Conservation (phyloP, 805 yeast species). For the Aciculoconidium aculeatum region DNA sequence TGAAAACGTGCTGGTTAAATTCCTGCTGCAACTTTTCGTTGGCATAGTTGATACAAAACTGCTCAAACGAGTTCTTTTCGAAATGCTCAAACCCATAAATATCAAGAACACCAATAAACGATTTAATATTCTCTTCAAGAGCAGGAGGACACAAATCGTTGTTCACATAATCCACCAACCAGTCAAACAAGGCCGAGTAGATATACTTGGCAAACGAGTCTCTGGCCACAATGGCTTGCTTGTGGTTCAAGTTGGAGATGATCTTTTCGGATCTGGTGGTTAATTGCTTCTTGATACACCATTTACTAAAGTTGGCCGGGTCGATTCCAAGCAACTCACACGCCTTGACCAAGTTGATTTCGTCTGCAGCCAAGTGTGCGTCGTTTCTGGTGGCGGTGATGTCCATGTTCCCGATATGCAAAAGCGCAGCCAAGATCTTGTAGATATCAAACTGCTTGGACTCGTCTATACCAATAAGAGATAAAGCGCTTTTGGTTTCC, state of each 20-base stretch:
- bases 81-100: slow-evolving; percentile 97
- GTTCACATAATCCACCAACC: slow-evolving; percentile 87
- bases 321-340: slow-evolving; percentile 81
- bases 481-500: slow-evolving; percentile 70
- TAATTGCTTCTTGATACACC: slow-evolving; percentile 91
- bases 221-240: slow-evolving; percentile 84
- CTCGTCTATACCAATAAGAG: slow-evolving; percentile 66
- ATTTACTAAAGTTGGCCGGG: slow-evolving; percentile 67
- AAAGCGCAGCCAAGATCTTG: slow-evolving; percentile 75
- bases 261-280: slow-evolving; percentile 90
- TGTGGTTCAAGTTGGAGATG: slow-evolving; percentile 71
- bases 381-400: slow-evolving; percentile 79
- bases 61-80: slow-evolving; percentile 90
- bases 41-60: slow-evolving; percentile 94
- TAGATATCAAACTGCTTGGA: slow-evolving; percentile 63
- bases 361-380: slow-evolving; percentile 78
- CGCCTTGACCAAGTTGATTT: slow-evolving; percentile 76
- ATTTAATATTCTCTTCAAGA: slow-evolving; percentile 49
- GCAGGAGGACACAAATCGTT: slow-evolving; percentile 74
- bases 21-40: slow-evolving; percentile 97
- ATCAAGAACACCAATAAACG: slow-evolving; percentile 94
- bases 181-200: slow-evolving; percentile 87
- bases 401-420: slow-evolving; percentile 90
- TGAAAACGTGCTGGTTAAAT: slow-evolving; percentile 95
- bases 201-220: slow-evolving; percentile 96